Base-by-base conservation (phyloP, 257 asterid genomes). In the Rauvolfia tetraphylla region DNA sequence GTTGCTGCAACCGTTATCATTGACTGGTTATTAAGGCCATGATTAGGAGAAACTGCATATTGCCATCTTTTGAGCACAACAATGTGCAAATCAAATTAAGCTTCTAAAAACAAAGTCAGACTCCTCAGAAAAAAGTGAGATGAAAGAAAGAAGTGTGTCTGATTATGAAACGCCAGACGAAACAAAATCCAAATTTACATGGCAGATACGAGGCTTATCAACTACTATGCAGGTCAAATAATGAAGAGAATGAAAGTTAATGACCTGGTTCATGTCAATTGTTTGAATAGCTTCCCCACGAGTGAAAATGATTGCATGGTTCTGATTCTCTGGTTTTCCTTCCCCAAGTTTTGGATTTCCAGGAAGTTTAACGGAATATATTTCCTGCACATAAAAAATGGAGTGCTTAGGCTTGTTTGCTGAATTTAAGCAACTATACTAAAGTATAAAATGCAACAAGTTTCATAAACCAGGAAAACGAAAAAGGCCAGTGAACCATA, bases 291-390 rank as follows among this genome's bases (percentile, higher is more conserved):
- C 99, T 62, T 93, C 99, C 57, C 99, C 99, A 44, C 99, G 98
- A 44, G 99, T 95, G 82, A 95, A 95, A 77, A 95, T n/a, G 76
- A 95, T 87, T 2, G 99, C 96, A 85, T 95, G 99, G 79, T 95
- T 95, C 79, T 95, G 99, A 76, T 92, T 95, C 87, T 95, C 99
- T 36, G 99, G 99, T 78, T 95, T 95, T 76, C 99, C 99, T 87
- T 95, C 99, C 72, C 99, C 99, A 57, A 95, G 96, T 86, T 95
- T 95, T 73, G 99, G 99, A 80, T 95, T 96, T 82, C 99, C 99
- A 78, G 99, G 99, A 82, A 95, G 99, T 89, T 90, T 90, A 73
- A 95, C 83, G 49, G 98, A 91, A 82, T 89, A 95, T 84, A 95
- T 89, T 89, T 95, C 99, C 99, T 95, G 83, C 68, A 57, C 33